Percentiles rank a stretch among this genome's conserved stretches.
Evolutionary conservation across 192 early-diverging fungal species (phyloP).

Genomic region (Coemansia furcata): DNA sequence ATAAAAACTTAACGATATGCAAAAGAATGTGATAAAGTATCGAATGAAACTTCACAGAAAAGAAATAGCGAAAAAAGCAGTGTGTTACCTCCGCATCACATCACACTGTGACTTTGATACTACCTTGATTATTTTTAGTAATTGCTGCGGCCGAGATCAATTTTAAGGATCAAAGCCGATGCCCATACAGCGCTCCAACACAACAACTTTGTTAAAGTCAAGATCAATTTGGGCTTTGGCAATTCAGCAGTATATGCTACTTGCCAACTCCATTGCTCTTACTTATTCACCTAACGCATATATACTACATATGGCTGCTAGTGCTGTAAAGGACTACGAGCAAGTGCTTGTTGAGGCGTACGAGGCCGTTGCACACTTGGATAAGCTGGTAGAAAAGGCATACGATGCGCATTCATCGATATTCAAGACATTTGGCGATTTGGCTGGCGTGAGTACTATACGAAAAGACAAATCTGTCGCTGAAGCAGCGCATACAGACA

Average conservation of each 20-base stretch:
- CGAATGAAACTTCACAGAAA: neutral
- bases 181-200: neutral
- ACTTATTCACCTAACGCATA: neutral
- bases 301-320: neutral
- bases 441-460: constrained; percentile 45
- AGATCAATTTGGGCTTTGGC: neutral
- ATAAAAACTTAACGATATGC: neutral
- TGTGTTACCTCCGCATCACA: neutral
- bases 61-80: neutral
- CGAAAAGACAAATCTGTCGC: constrained; percentile 50
- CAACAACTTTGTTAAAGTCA: neutral
- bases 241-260: neutral
- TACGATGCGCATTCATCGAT: constrained; percentile 49
- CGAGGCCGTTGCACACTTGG: constrained; percentile 25
- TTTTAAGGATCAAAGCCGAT: no score
- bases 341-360: constrained; percentile 27
- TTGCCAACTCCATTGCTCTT: neutral
- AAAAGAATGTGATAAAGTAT: neutral
- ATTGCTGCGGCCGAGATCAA: neutral
- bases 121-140: neutral
- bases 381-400: constrained; percentile 44
- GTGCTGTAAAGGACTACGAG: constrained; percentile 11
- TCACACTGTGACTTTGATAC: neutral
- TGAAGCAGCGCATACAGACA: constrained; percentile 45
- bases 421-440: constrained; percentile 47